Conservation (phyloP, 1,139 yeast genomes). For the Saccharomycopsis crataegensis region DNA sequence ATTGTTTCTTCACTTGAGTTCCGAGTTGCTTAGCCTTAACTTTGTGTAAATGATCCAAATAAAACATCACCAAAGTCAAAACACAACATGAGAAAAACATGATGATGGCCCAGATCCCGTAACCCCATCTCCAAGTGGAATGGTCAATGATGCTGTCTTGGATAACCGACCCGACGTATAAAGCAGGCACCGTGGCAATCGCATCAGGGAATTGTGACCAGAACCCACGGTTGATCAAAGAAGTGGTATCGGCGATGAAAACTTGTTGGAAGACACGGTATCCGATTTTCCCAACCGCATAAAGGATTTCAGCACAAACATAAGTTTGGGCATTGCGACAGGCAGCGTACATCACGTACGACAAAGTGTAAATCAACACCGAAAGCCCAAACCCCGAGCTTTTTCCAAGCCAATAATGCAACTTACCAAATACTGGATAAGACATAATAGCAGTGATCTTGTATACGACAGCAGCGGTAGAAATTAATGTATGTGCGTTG, state of each 20-base stretch:
- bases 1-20: constrained; percentile 9
- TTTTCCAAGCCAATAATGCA: constrained; percentile 35
- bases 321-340: constrained; percentile 29
- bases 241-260: constrained; percentile 35
- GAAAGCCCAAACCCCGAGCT: constrained; percentile 33
- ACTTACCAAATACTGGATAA: constrained; percentile 35
- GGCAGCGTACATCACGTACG: constrained; percentile 30
- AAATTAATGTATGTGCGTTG: constrained; percentile 31
- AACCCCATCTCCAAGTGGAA: constrained; percentile 21
- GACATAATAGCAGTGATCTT: constrained; percentile 34
- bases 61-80: constrained; percentile 17
- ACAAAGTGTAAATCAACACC: constrained; percentile 27
- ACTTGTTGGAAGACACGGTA: constrained; percentile 31
- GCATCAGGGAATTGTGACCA: constrained; percentile 30
- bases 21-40: constrained; percentile 4
- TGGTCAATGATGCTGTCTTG: constrained; percentile 24
- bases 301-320: constrained; percentile 30
- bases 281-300: constrained; percentile 33
- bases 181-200: constrained; percentile 24
- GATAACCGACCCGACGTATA: constrained; percentile 25
- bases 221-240: constrained; percentile 31
- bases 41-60: constrained; percentile 9
- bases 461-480: constrained; percentile 35
- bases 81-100: constrained; percentile 10
- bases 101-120: constrained; percentile 19